Evolutionary conservation across 495 filamentous ascomycete genomes (phyloP).

Genomic region (Tuber umbilicatum): DNA sequence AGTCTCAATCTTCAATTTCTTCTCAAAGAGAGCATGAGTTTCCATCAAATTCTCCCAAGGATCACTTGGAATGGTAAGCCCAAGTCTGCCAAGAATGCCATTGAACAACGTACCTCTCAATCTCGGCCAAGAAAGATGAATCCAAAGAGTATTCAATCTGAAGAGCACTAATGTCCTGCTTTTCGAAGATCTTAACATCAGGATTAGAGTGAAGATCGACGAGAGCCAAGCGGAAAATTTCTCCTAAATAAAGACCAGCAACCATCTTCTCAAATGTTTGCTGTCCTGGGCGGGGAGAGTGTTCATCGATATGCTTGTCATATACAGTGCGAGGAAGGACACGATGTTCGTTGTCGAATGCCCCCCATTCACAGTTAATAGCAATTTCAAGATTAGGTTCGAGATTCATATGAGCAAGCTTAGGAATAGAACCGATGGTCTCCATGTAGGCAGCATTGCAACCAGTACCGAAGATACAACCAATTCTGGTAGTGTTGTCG

Average conservation of each 20-base stretch:
- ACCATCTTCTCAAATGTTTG: slow-evolving; percentile 99
- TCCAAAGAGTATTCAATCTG: slow-evolving; percentile 80
- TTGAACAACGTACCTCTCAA: slow-evolving; percentile 62
- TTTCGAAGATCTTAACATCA: slow-evolving; percentile 70
- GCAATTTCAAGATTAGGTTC: slow-evolving; percentile 83
- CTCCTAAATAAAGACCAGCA: slow-evolving; percentile 88
- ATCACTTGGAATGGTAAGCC: slow-evolving; percentile 51
- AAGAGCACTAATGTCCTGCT: slow-evolving; percentile 71
- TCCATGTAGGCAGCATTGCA: slow-evolving; percentile 99
- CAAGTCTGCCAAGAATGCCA: neutral
- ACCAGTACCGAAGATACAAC: slow-evolving; percentile 96
- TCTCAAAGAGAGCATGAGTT: slow-evolving; percentile 70
- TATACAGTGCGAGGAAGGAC: slow-evolving; percentile 82
- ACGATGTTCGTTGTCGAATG: slow-evolving; percentile 93
- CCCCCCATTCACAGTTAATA: slow-evolving; percentile 99
- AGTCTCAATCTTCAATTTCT: slow-evolving; percentile 60
- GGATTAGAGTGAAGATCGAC: slow-evolving; percentile 75
- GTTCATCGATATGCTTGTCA: slow-evolving; percentile 81
- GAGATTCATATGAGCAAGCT: slow-evolving; percentile 89
- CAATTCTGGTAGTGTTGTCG: slow-evolving; percentile 82
- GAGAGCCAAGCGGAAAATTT: slow-evolving; percentile 86
- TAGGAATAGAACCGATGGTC: slow-evolving; percentile 79
- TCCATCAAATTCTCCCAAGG: slow-evolving; percentile 90
- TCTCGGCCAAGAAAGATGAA: slow-evolving; percentile 87
- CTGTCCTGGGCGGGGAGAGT: slow-evolving; percentile 89